Evolutionary conservation across 2,329 filamentous ascomycete species (phyloP), one percentile per base, ranked within the genome.

Genomic region (Phialophora chinensis): DNA sequence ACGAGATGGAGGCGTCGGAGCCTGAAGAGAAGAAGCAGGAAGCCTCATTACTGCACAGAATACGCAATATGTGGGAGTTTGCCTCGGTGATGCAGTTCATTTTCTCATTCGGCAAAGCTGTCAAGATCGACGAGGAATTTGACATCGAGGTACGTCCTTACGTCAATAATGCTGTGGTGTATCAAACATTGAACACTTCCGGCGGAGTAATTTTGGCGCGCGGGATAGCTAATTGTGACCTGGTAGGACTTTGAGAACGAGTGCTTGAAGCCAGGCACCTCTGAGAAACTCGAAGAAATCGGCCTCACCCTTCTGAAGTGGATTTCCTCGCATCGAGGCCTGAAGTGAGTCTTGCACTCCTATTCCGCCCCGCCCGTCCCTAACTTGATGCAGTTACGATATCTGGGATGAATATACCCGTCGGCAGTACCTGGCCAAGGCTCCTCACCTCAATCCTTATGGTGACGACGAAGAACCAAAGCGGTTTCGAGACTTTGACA

Each of bases 11-110:
- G 75, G 79, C 81, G 71, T 79, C 83, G 55, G 77, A 82, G 68
- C 78, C 79, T 68, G 74, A 79, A 77, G 77, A 78, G 63, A 76
- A 77, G 65, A 77, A 69, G n/a, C 53, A 73, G 73, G 78, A 80
- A 66, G 72, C 75, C 63, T 77, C 76, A 35, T 73, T 88, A 62
- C 82, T 96, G 31, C 81, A 87, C 66, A 88, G 85, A 71, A 86
- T 98, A 72, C 88, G 94, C 69, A 95, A 91, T 76, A 93, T 91
- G 85, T 98, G 94, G 93, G 91, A 97, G 78, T 97, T 98, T 79
- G 92, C 94, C 68, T 94, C 93, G 75, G 82, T 98, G 7, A 93
- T 90, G 80, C 94, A 99, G 80, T 99, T 93, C 86, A 91, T 98
- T 68, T 91, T 90, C 77, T 87, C 94, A 49, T 99, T 99, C 78